Evolutionary conservation across 2,329 filamentous ascomycete species (phyloP).

Genomic region (Paraphaeosphaeria minitans): DNA sequence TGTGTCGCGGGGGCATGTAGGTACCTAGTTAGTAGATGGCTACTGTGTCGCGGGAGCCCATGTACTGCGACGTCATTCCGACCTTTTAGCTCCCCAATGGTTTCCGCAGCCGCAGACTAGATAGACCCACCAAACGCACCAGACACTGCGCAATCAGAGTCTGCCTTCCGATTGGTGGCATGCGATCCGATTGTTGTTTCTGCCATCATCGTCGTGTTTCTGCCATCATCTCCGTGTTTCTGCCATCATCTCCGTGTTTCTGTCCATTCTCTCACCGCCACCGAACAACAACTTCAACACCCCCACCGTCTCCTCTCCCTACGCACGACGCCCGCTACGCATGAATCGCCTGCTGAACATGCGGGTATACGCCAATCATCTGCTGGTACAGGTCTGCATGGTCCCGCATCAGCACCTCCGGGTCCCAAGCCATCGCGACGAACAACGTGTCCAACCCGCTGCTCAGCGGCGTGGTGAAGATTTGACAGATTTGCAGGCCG

Average conservation of each 20-base stretch:
- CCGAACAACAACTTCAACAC: neutral
- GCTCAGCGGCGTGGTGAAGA: slow-evolving; percentile 86
- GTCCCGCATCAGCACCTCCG: slow-evolving; percentile 75
- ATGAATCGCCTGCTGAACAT: slow-evolving; percentile 79
- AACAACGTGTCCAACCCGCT: slow-evolving; percentile 94
- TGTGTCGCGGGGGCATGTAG: neutral
- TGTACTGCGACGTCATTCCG: slow-evolving; percentile 7
- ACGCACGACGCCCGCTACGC: too few species aligned
- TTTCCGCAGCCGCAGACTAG: slow-evolving; percentile 3
- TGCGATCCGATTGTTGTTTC: neutral
- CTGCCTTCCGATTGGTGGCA: neutral
- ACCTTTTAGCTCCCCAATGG: slow-evolving; percentile 1
- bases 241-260: neutral
- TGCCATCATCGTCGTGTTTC: neutral
- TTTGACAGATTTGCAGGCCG: slow-evolving; percentile 84
- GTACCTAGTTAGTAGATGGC: too few species aligned
- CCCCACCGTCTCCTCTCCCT: slow-evolving; percentile 4
- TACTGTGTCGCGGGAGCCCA: neutral
- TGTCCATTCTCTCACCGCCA: neutral
- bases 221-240: neutral
- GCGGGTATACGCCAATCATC: slow-evolving; percentile 82
- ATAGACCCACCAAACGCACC: neutral
- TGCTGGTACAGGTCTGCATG: slow-evolving; percentile 81
- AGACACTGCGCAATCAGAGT: neutral
- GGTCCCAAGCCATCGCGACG: slow-evolving; percentile 73